Evolutionary conservation across 2,329 filamentous ascomycete genomes (phyloP), one percentile per base, ranked within the genome.

Genomic region (Sarocladium kiliense): DNA sequence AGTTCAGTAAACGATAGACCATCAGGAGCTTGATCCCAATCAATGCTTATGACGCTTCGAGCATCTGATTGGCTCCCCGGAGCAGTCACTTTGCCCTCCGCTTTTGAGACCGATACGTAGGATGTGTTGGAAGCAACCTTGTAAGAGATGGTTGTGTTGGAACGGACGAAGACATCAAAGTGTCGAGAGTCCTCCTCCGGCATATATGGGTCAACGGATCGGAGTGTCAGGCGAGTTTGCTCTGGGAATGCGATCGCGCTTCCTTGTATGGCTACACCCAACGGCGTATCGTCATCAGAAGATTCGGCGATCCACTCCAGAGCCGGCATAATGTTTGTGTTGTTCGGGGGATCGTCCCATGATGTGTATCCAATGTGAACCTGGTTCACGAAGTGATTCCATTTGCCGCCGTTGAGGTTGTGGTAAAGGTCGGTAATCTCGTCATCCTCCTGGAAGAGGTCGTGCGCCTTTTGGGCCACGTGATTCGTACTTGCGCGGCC

Each of bases 171-270:
- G 59, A 59, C 54, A 58, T 36, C 3, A 58, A 74, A 61, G 69
- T 60, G 84, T 79, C 65, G 74, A 81, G 16, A 66, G 68, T 63
- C 82, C 78, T 53, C 83, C 79, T 41, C 79, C 78, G 0, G 80
- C 78, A 2, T 80, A 72, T 2, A 75, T 77, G 2, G 77, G 78
- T 58, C 82, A 21, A 44, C 41, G 6, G 41, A 44, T 23, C 41
- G 41, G 23, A 44, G 41, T 5, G 41, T 25, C 21, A 44, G 19
- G 5, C 16, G 41, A 10, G 18, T 16, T 18, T 44, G 18, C 16
- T 21, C 41, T 6, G 41, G 41, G 16, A 21, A 44, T 7, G 41
- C 41, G 19, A 44, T 18, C 21, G 41, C 23, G 41, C 41, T 44
- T 10, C 41, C 41, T 25, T 81, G 11, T 79, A 69, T 56, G 70